A percentile compares a stretch with the other conserved stretches of the same genome.
Evolutionary conservation across 73 alveolate genomes (phyloP).

Genomic region (Tetrahymena borealis): DNA sequence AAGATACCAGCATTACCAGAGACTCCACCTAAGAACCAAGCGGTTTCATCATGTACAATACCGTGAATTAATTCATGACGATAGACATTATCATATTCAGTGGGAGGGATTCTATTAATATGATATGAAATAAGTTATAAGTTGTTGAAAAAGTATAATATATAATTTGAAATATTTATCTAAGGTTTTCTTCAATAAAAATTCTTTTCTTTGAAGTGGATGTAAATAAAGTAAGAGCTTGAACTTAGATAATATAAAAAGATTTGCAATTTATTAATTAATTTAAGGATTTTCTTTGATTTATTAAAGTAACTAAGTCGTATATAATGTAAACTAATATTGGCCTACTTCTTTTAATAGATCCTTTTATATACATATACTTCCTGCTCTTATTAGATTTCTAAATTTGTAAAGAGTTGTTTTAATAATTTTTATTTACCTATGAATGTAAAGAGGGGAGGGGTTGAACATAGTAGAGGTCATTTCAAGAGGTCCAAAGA

Average conservation of each 20-base stretch:
- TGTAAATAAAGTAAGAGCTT: no score
- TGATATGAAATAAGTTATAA: no score
- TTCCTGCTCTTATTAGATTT: not conserved
- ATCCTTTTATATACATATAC: not conserved
- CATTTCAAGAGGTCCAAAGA: slow-evolving; percentile 31
- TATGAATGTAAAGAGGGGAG: not conserved
- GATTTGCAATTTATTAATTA: no score
- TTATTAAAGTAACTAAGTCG: not conserved
- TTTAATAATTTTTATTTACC: not conserved
- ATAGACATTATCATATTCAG: not conserved
- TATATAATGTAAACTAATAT: not conserved
- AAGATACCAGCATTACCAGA: slow-evolving; percentile 50
- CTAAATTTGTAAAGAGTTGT: not conserved
- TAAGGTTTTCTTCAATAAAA: no score
- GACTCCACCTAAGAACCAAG: slow-evolving; percentile 38
- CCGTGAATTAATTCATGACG: slow-evolving; percentile 26
- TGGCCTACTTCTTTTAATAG: not conserved
- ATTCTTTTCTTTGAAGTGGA: no score
- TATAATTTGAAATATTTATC: no score
- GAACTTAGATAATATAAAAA: no score
- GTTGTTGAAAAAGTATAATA: no score
- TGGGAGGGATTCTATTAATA: slow-evolving; percentile 10
- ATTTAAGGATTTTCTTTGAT: no score
- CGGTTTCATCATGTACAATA: slow-evolving; percentile 48
- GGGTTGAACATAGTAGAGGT: slow-evolving; percentile 25